A percentile compares a stretch with the other conserved stretches of the same genome.
These are phyloP conservation scores for Ormosia emarginata DNA, from an alignment of 306 rosid species.

Conservation along the genomic window DNA sequence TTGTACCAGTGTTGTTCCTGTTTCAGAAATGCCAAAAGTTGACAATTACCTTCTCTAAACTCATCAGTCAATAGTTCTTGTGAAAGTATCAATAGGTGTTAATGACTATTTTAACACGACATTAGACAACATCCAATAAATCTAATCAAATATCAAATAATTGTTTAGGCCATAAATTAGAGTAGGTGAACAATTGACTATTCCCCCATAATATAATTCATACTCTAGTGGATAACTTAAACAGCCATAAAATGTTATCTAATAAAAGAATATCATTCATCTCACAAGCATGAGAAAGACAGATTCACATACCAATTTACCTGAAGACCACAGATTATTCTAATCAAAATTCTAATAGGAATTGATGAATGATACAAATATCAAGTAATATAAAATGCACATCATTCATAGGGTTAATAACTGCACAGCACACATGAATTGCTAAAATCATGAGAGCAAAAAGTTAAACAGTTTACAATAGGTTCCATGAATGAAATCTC, in stretches of 20 bases:
- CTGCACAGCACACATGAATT: not conserved
- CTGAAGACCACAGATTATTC: not conserved
- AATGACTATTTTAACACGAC: not conserved
- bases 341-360: not conserved
- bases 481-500: too few relatives aligned
- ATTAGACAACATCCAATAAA: not conserved
- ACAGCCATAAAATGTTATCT: not conserved
- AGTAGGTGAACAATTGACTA: not conserved
- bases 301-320: not conserved
- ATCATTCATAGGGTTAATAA: not conserved
- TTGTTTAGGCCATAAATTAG: not conserved
- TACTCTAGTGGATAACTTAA: not conserved
- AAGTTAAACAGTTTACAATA: not conserved
- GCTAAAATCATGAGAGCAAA: not conserved
- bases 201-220: not conserved
- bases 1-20: slow-evolving; percentile 47
- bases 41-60: not conserved
- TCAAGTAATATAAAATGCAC: not conserved
- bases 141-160: not conserved
- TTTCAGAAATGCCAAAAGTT: slow-evolving; percentile 23
- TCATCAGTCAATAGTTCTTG: not conserved
- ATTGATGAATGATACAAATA: not conserved
- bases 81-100: not conserved
- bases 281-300: not conserved
- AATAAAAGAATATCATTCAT: not conserved